Conservation (phyloP, 352 stramenopile genomes). For the Pythium insidiosum region DNA sequence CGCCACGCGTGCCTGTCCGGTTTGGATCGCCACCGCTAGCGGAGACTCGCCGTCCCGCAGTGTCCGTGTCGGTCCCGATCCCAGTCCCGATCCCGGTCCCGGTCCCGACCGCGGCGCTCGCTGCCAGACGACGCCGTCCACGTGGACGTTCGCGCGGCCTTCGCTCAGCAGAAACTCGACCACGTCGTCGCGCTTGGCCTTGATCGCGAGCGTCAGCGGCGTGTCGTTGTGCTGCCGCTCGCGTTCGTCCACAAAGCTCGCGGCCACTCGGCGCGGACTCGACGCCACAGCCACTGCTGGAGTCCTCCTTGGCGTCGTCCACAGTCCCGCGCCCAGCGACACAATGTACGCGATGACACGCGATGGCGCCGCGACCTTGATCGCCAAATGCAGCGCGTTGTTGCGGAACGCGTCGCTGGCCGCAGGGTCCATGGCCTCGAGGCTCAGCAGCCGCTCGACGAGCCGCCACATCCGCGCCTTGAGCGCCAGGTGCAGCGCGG, state of each 20-base stretch:
- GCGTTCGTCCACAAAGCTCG: conserved; percentile 8
- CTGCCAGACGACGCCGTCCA: no score
- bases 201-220: conserved; percentile 47
- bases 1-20: no score
- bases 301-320: no score
- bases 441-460: conserved; percentile 37
- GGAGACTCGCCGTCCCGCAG: background rate
- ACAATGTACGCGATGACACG: conserved; percentile 32
- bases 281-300: no score
- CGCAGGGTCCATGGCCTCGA: conserved; percentile 31
- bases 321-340: background rate
- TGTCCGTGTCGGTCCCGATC: background rate
- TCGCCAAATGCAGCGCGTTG: conserved; percentile 49
- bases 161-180: conserved; percentile 38
- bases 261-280: no score
- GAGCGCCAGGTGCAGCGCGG: conserved; percentile 52
- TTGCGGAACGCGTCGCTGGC: conserved; percentile 39
- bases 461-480: conserved; percentile 51
- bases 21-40: background rate
- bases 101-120: conserved; percentile 1
- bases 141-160: conserved; percentile 24
- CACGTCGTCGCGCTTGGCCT: conserved; percentile 40
- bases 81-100: conserved; percentile 19
- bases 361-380: conserved; percentile 48
- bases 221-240: conserved; percentile 44